Conservation (phyloP, 805 yeast species). For the Candida railenensis region DNA sequence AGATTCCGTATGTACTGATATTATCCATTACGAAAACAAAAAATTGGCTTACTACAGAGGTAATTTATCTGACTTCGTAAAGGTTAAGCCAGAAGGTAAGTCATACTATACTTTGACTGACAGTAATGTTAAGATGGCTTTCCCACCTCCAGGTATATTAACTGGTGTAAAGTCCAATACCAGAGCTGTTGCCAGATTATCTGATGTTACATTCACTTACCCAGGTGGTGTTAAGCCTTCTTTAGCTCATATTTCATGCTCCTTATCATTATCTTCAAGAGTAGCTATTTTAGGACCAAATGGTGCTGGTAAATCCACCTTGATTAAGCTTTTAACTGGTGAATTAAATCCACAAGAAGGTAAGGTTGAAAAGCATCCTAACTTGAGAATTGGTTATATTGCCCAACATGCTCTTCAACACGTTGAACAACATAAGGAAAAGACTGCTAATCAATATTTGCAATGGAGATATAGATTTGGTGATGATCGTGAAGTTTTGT, state of each 20-base stretch:
- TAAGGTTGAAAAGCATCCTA: slow-evolving; percentile 95
- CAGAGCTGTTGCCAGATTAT: slow-evolving; percentile 87
- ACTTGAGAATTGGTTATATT: slow-evolving; percentile 95
- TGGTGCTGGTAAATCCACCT: slow-evolving; percentile 98
- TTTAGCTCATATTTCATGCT: slow-evolving; percentile 73
- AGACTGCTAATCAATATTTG: slow-evolving; percentile 94
- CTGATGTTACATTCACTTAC: slow-evolving; percentile 81
- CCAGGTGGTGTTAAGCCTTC: slow-evolving; percentile 91
- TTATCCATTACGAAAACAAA: slow-evolving; percentile 93
- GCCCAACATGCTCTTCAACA: slow-evolving; percentile 99
- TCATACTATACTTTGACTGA: slow-evolving; percentile 93
- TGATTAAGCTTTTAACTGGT: slow-evolving; percentile 89
- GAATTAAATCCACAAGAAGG: slow-evolving; percentile 86
- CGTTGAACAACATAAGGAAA: slow-evolving; percentile 95
- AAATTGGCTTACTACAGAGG: slow-evolving; percentile 95
- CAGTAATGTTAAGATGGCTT: slow-evolving; percentile 90
- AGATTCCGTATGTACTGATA: slow-evolving; percentile 94
- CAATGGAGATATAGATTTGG: slow-evolving; percentile 99
- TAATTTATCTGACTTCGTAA: slow-evolving; percentile 88
- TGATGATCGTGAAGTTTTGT: slow-evolving; percentile 93
- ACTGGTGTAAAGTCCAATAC: slow-evolving; percentile 97
- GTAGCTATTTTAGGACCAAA: slow-evolving; percentile 96
- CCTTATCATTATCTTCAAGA: slow-evolving; percentile 93
- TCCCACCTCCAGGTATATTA: slow-evolving; percentile 97
- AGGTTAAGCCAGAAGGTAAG: slow-evolving; percentile 92